Evolutionary conservation across 2,329 filamentous ascomycete species (phyloP), one percentile per base, ranked within the genome.

Genomic region (Pseudogymnoascus sp.): DNA sequence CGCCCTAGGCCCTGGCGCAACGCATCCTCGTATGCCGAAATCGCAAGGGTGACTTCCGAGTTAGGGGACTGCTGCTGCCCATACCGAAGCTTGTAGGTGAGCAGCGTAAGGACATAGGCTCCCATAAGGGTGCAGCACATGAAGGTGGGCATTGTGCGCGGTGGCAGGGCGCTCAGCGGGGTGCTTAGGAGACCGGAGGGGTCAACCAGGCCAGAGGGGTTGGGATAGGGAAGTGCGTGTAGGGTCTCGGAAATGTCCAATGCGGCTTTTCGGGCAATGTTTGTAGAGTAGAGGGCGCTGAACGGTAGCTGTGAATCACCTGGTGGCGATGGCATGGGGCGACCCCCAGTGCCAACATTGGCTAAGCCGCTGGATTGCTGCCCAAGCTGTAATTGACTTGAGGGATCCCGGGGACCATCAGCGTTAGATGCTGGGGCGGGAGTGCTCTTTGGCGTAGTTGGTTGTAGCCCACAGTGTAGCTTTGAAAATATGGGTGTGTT

Each of bases 401-500:
- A 20, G 25, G 22, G 20, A 60, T n/a, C 12, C 6, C 18, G 47
- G 14, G 47, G 3, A 18, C 33, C 33, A 33, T 53, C 28, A 28
- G 3, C 20, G 18, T 20, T 38, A 14, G 30, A 59, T n/a, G 25
- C 60, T n/a, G 14, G 58, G 41, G 41, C 63, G 64, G 47, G 64
- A 65, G 28, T 12, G 57, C 64, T 47, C 43, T 68, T 5, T 70
- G 68, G 18, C 47, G 66, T 60, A 30, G 68, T 71, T 35, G 71
- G 70, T 60, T 72, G 72, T 12, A 81, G 73, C 61, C 81, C 79
- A 67, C 79, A 82, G 64, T 80, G 76, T 60, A 77, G 78, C 28
- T 74, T 73, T 0, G 74, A 71, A 66, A 82, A 82, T 18, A 81
- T 72, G 2, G 79, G 78, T 5, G 76, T 69, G 63, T 81, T 78